Conservation (phyloP, 192 early-diverging fungal species). For the Coemansia sp. region DNA sequence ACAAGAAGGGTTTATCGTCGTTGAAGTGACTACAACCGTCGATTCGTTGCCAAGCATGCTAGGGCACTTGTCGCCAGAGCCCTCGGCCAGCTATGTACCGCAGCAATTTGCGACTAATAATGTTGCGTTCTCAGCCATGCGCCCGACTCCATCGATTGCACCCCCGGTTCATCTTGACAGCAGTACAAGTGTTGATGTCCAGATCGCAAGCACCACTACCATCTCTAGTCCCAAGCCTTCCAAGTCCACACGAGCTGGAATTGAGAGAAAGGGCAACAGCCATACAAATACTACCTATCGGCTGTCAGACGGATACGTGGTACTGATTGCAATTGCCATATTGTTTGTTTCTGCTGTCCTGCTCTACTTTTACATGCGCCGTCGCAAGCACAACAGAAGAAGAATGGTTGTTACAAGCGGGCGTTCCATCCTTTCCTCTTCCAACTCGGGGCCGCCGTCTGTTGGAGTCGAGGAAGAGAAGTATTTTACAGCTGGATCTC, state of each 20-base stretch:
- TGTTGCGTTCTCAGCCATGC: slow-evolving; percentile 1
- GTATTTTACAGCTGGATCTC: background rate
- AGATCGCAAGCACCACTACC: no score
- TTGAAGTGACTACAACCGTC: slow-evolving; percentile 4
- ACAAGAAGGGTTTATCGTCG: slow-evolving; percentile 1
- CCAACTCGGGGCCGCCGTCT: slow-evolving; percentile 6
- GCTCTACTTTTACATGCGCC: slow-evolving; percentile 41
- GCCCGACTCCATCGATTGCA: background rate
- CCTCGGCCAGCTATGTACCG: background rate
- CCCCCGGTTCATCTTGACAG: no score
- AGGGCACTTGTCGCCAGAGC: background rate
- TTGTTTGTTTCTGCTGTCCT: slow-evolving; percentile 20
- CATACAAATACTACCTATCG: background rate
- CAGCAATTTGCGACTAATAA: slow-evolving; percentile 1
- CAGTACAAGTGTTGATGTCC: no score
- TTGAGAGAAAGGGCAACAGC: slow-evolving; percentile 1
- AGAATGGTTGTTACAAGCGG: background rate
- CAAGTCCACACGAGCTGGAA: background rate
- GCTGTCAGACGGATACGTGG: slow-evolving; percentile 39
- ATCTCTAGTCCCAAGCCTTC: background rate
- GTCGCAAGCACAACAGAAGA: slow-evolving; percentile 6
- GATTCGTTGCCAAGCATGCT: background rate
- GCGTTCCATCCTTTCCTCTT: slow-evolving; percentile 9
- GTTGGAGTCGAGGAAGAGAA: slow-evolving; percentile 5
- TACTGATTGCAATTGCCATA: slow-evolving; percentile 29